These are phyloP conservation scores for Brassica nigra DNA, from an alignment of 345 rosid species.

Conservation along the genomic window DNA sequence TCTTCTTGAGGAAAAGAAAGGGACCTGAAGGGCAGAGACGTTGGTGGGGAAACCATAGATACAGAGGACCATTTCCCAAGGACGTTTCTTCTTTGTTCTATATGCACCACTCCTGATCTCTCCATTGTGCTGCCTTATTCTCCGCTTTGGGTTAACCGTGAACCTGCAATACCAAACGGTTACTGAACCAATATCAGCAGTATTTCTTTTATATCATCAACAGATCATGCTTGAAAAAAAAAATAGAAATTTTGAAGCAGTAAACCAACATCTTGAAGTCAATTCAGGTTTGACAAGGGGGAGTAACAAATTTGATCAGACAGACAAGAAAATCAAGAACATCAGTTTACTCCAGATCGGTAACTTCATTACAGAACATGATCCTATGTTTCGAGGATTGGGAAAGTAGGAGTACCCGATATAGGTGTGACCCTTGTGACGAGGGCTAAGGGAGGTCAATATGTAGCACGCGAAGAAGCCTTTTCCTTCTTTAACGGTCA, in stretches of 20 bases:
- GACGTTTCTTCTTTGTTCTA: slow-evolving; percentile 80
- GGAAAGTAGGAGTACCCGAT: slow-evolving; percentile 57
- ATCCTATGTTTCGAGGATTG: not conserved
- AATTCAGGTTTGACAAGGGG: slow-evolving; percentile 4
- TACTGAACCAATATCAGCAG: not conserved
- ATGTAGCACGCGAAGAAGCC: slow-evolving; percentile 87
- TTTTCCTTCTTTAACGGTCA: slow-evolving; percentile 40
- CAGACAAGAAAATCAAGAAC: too few relatives aligned
- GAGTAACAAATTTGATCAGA: too few relatives aligned
- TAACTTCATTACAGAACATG: not conserved
- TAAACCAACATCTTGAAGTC: not conserved
- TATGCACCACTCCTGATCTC: slow-evolving; percentile 79
- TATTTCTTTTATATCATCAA: too few relatives aligned
- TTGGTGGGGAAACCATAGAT: slow-evolving; percentile 84
- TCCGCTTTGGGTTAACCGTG: slow-evolving; percentile 83
- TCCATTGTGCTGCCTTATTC: slow-evolving; percentile 93
- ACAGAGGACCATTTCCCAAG: slow-evolving; percentile 95
- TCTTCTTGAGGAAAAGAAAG: not conserved
- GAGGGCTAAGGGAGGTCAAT: slow-evolving; percentile 76
- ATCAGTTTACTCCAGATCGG: not conserved
- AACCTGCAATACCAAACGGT: slow-evolving; percentile 48
- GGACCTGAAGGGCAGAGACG: slow-evolving; percentile 90
- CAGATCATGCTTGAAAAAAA: too few relatives aligned
- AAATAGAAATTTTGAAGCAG: too few relatives aligned
- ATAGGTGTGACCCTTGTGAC: slow-evolving; percentile 79